Conservation (phyloP, 768 basidiomycete species). For the Coprinopsis cinerea region DNA sequence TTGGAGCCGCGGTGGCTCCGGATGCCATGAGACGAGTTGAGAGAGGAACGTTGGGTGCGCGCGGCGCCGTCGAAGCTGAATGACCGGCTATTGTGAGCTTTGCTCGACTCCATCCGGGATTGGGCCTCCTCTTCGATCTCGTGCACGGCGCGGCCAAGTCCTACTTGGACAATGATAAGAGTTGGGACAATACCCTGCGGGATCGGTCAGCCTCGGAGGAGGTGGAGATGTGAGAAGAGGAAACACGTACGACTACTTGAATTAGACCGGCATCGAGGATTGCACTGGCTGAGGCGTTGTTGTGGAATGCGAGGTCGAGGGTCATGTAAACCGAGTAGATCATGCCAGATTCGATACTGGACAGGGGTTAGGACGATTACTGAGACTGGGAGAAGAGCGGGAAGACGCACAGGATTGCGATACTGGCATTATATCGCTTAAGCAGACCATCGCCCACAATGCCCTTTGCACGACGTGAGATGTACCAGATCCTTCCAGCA, state of each 20-base stretch:
- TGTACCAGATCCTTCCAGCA: conserved; percentile 31
- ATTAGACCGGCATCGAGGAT: conserved; percentile 22
- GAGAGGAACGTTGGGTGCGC: neutral
- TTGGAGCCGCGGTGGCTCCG: neutral
- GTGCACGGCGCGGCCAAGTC: conserved; percentile 8
- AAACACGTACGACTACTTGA: conserved; percentile 23
- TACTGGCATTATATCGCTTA: conserved; percentile 26
- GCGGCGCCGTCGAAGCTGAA: neutral
- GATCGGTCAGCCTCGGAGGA: neutral
- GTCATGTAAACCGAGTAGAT: conserved; percentile 25
- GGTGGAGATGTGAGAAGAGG: neutral
- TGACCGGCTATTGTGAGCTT: neutral
- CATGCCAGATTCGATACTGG: conserved; percentile 33
- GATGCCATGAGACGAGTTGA: neutral
- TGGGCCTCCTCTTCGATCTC: neutral
- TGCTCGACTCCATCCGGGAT: neutral
- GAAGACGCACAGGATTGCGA: conserved; percentile 29
- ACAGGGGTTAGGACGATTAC: neutral
- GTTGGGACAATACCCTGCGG: conserved; percentile 11
- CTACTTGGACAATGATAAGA: conserved; percentile 11
- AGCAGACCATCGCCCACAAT: conserved; percentile 24
- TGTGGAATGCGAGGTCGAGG: conserved; percentile 11
- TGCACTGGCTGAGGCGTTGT: conserved; percentile 3
- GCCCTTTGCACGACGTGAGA: conserved; percentile 20
- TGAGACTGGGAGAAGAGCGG: neutral